phyloP scores from a whole-genome alignment of 2,329 filamentous ascomycete species.

The Colletotrichum sp. region DNA sequence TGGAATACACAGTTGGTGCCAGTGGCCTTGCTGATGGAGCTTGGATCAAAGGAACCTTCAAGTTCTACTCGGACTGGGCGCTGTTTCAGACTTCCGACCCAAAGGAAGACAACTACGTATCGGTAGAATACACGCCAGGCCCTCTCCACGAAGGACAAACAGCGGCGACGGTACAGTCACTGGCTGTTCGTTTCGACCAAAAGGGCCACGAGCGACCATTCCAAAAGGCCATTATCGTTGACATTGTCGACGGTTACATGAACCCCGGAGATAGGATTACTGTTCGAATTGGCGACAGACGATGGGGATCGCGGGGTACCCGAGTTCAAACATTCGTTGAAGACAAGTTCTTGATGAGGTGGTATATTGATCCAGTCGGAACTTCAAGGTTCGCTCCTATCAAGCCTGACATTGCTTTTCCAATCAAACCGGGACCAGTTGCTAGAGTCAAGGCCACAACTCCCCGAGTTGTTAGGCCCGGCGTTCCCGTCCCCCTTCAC shows the following conservation, averaged over 20 bases:
- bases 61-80: constrained; percentile 42
- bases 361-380: constrained; percentile 41
- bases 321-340: constrained; percentile 40
- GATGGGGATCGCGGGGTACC: constrained; percentile 35
- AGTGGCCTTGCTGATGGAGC: constrained; percentile 37
- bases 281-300: constrained; percentile 35
- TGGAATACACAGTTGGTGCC: constrained; percentile 33
- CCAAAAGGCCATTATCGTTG: constrained; percentile 41
- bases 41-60: constrained; percentile 43
- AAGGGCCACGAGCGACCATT: constrained; percentile 42
- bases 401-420: constrained; percentile 33
- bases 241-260: constrained; percentile 39
- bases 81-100: constrained; percentile 37
- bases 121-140: constrained; percentile 33
- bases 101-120: constrained; percentile 34
- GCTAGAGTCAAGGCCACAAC: constrained; percentile 25
- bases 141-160: constrained; percentile 31
- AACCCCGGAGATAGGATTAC: constrained; percentile 39
- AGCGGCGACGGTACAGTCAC: constrained; percentile 35
- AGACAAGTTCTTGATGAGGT: constrained; percentile 36
- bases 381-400: constrained; percentile 38
- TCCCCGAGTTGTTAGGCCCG: constrained; percentile 24
- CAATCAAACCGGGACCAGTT: constrained; percentile 26
- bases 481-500: constrained; percentile 26
- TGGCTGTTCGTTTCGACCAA: constrained; percentile 39